Evolutionary conservation across 768 basidiomycete genomes (phyloP).

Genomic region (Boletus insuetus): DNA sequence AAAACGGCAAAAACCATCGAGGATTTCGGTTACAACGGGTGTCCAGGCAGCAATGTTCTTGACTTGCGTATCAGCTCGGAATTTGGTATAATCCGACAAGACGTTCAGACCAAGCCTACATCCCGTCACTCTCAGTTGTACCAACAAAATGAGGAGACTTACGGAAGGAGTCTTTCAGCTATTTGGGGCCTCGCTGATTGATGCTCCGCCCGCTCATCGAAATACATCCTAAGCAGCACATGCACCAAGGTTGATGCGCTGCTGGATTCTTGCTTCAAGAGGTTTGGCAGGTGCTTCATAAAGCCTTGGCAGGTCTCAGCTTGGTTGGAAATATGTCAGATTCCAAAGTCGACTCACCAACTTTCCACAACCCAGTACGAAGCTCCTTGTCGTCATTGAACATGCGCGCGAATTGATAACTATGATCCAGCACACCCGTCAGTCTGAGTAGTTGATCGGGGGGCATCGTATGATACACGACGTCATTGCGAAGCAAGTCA

Average conservation of each 20-base stretch:
- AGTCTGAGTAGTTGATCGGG: conserved; percentile 89
- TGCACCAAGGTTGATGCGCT: conserved; percentile 94
- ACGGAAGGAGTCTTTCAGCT: conserved; percentile 69
- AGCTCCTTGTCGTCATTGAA: conserved; percentile 99
- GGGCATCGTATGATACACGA: conserved; percentile 91
- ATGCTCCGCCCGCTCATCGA: conserved; percentile 84
- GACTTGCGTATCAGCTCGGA: conserved; percentile 85
- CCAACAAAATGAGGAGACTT: conserved; percentile 20
- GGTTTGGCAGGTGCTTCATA: conserved; percentile 98
- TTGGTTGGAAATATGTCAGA: background rate
- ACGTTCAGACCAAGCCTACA: conserved; percentile 82
- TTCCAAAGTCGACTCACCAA: conserved; percentile 60
- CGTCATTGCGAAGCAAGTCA: conserved; percentile 88
- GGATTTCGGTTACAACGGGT: conserved; percentile 94
- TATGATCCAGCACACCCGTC: conserved; percentile 95
- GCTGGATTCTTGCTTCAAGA: conserved; percentile 97
- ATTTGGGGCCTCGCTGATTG: conserved; percentile 82
- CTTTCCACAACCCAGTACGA: conserved; percentile 98
- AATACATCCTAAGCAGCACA: conserved; percentile 90
- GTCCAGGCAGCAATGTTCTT: conserved; percentile 98
- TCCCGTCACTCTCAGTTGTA: background rate
- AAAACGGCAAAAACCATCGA: conserved; percentile 86
- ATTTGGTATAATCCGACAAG: conserved; percentile 84
- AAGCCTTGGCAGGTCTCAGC: conserved; percentile 61
- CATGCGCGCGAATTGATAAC: conserved; percentile 94